These are phyloP conservation scores for Candolleomyces efflorescens DNA, from an alignment of 768 basidiomycete genomes.

Conservation along the genomic window DNA sequence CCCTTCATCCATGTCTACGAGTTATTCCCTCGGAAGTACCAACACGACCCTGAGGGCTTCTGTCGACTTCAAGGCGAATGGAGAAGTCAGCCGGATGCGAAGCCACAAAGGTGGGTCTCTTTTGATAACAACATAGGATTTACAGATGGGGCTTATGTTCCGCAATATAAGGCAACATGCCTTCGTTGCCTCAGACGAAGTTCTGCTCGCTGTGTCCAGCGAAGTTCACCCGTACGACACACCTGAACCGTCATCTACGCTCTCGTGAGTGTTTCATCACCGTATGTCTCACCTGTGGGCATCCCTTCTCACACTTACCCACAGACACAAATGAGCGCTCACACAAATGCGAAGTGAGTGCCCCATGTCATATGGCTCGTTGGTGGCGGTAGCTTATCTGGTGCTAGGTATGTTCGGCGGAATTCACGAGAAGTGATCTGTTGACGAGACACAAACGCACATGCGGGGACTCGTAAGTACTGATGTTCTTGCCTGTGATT, in stretches of 20 bases:
- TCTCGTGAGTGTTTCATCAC: constrained; percentile 48
- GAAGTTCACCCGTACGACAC: constrained; percentile 70
- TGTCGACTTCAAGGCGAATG: constrained; percentile 37
- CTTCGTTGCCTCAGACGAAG: constrained; percentile 69
- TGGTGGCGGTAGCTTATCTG: neutral
- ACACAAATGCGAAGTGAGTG: constrained; percentile 58
- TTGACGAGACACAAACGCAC: constrained; percentile 69
- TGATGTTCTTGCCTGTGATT: constrained; percentile 12
- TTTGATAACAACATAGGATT: constrained; percentile 24
- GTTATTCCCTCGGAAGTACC: constrained; percentile 20
- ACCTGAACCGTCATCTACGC: constrained; percentile 68
- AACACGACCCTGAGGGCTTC: constrained; percentile 23
- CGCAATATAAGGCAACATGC: constrained; percentile 58
- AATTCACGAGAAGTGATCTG: constrained; percentile 72
- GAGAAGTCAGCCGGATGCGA: constrained; percentile 39
- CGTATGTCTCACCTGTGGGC: neutral
- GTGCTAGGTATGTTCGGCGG: constrained; percentile 56
- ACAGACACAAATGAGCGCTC: constrained; percentile 64
- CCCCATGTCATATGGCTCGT: neutral
- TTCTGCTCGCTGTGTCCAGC: constrained; percentile 65
- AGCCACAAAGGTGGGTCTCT: constrained; percentile 34
- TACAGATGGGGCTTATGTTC: constrained; percentile 40
- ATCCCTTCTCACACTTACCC: constrained; percentile 5
- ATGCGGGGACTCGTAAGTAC: constrained; percentile 63
- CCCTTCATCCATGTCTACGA: constrained; percentile 21